Base-by-base conservation (phyloP, 2,329 filamentous ascomycete species). In the Fusarium sp. region DNA sequence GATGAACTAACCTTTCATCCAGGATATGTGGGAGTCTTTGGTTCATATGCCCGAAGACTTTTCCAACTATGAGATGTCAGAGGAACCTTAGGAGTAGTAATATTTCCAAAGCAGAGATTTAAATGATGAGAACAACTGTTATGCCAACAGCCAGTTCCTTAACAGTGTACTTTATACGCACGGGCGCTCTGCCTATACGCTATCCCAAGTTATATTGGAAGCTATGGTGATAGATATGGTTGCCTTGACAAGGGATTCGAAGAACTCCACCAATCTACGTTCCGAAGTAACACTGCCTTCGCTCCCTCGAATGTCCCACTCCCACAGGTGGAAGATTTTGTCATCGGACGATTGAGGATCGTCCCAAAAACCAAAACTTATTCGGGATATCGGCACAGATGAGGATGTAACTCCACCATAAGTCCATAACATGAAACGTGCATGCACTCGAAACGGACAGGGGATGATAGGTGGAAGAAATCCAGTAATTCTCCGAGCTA, bases 21-120 rank as follows among this genome's bases (percentile, higher is more conserved):
- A 66, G 63, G 63, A 66, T 35, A 66, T 58, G 30, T 66, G 63
- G 63, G 63, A 66, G 17, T 62, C 63, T 3, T 45, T 66, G 10
- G 56, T 66, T 2, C 63, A 66, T 15, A 67, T 66, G 35, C 63
- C 63, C 1, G 63, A 67, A 4, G 63, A 67, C 0, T 40, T 66
- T 3, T 62, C 53, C 1, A 43, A 58, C 7, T 62, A 63, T 2
- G 63, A 67, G 2, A 51, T 67, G 39, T 30, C 32, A 2, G 51
- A 67, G 2, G 59, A 27, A 1, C 35, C 9, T 7, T 56, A 45
- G 7, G 11, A 4, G 1, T n/a, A 14, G 10, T 2, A 10, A 7
- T 15, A 20, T 41, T 2, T n/a, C 11, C 13, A 13, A 7, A 10
- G n/a, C 39, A 22, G 10, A 7, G 30, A 6, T 14, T 6, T 6